A percentile compares a stretch with the other conserved stretches of the same genome.
Conservation (phyloP, 768 basidiomycete species). For the Goffeauzyma gilvescens region DNA sequence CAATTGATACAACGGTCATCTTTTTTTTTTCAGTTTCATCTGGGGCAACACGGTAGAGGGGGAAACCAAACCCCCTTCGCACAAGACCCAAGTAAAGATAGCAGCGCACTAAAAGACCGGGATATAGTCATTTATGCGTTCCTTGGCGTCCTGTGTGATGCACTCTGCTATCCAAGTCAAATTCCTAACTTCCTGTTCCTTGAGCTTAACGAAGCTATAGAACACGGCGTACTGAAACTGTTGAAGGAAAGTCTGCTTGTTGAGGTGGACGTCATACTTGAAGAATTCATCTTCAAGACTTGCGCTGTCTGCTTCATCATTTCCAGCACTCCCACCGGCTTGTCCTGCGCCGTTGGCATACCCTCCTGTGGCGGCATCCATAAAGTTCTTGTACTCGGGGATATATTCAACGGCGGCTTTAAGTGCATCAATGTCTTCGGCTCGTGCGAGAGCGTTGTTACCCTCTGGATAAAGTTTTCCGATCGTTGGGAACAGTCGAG, state of each 20-base stretch:
- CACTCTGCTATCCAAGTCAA: constrained; percentile 31
- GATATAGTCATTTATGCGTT: constrained; percentile 88
- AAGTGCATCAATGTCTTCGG: constrained; percentile 89
- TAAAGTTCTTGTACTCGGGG: constrained; percentile 77
- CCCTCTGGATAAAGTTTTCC: constrained; percentile 88
- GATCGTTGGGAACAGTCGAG: constrained; percentile 79
- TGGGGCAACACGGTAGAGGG: too few relatives aligned
- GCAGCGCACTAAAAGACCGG: constrained; percentile 68
- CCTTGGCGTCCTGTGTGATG: constrained; percentile 72
- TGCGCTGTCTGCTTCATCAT: constrained; percentile 40
- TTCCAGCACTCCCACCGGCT: constrained; percentile 1
- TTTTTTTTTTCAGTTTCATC: too few relatives aligned
- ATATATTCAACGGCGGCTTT: constrained; percentile 69
- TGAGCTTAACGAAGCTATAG: constrained; percentile 49
- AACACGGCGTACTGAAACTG: constrained; percentile 87
- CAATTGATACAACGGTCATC: too few relatives aligned
- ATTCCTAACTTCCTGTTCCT: constrained; percentile 37
- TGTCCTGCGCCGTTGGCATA: neutral
- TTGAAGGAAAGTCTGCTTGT: constrained; percentile 87
- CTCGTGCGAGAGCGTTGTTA: constrained; percentile 78
- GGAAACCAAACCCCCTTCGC: too few relatives aligned
- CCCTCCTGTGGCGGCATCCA: constrained; percentile 41
- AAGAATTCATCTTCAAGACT: constrained; percentile 84
- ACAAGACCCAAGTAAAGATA: too few relatives aligned
- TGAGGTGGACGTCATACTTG: constrained; percentile 71